Evolutionary conservation across 2,329 filamentous ascomycete species (phyloP).

Genomic region (Calonectria multiphialidica): DNA sequence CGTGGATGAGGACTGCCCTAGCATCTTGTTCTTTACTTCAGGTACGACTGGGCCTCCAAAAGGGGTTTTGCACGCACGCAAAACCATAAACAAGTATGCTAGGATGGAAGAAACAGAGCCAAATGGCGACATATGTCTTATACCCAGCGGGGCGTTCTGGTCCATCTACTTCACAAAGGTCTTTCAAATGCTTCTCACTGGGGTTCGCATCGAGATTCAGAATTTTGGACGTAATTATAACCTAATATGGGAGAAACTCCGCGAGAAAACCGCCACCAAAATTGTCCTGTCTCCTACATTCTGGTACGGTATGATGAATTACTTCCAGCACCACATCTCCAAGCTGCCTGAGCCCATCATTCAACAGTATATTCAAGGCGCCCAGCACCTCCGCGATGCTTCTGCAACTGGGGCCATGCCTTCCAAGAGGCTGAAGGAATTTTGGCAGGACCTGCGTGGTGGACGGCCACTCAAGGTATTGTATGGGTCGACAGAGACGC

Average conservation of each 20-base stretch:
- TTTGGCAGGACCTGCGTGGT: slow-evolving; percentile 5
- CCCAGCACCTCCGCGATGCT: not conserved
- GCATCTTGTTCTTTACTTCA: slow-evolving; percentile 11
- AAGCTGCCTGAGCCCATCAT: slow-evolving; percentile 2
- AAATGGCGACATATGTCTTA: slow-evolving; percentile 20
- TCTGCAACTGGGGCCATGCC: slow-evolving; percentile 3
- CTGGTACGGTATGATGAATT: slow-evolving; percentile 27
- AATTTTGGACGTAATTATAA: slow-evolving; percentile 24
- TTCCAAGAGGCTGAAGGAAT: slow-evolving; percentile 2
- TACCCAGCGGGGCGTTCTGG: slow-evolving; percentile 25
- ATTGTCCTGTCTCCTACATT: slow-evolving; percentile 23
- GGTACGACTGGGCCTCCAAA: slow-evolving; percentile 20
- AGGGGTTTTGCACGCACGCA: slow-evolving; percentile 16
- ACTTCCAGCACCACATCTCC: slow-evolving; percentile 6
- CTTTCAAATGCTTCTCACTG: slow-evolving; percentile 20
- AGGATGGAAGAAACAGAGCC: slow-evolving; percentile 10
- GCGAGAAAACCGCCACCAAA: slow-evolving; percentile 12
- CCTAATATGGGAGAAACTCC: slow-evolving; percentile 24
- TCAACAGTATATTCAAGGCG: slow-evolving; percentile 3
- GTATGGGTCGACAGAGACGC: slow-evolving; percentile 2
- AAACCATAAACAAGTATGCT: slow-evolving; percentile 23
- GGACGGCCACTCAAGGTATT: not conserved
- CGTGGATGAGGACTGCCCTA: not conserved
- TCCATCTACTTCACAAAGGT: slow-evolving; percentile 22
- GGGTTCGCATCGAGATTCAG: slow-evolving; percentile 21